Percentiles rank a stretch among this genome's conserved stretches.
Evolutionary conservation across 192 early-diverging fungal species (phyloP).

Genomic region (Coemansia sp.): DNA sequence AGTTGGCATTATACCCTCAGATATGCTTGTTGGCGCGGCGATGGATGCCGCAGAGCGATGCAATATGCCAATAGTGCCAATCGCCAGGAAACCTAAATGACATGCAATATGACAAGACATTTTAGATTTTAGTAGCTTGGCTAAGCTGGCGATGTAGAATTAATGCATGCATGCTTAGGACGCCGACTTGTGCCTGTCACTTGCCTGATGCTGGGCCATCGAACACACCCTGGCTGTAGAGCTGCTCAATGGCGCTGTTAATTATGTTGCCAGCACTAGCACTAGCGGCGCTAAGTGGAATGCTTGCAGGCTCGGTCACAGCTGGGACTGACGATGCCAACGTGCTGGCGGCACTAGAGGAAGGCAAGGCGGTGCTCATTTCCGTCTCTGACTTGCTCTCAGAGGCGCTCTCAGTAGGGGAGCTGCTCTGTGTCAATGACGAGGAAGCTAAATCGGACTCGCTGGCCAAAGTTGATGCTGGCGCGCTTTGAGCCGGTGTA

Average conservation of each 20-base stretch:
- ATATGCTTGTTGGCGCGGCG: not conserved
- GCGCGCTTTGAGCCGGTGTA: not conserved
- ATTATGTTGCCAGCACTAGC: slow-evolving; percentile 1
- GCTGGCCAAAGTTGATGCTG: not conserved
- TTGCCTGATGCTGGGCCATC: slow-evolving; percentile 11
- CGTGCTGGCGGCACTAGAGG: not conserved
- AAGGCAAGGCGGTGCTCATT: not conserved
- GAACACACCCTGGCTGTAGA: slow-evolving; percentile 5
- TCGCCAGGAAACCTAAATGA: not conserved
- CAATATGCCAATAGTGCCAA: not conserved
- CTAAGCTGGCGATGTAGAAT: not conserved
- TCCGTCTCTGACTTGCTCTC: not conserved
- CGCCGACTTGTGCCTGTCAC: not conserved
- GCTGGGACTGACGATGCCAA: slow-evolving; percentile 2
- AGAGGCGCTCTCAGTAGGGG: not conserved
- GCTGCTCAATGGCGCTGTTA: not conserved
- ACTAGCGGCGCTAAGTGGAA: slow-evolving; percentile 8
- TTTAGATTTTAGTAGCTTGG: not conserved
- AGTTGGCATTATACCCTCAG: not conserved
- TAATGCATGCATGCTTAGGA: not conserved
- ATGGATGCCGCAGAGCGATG: not conserved
- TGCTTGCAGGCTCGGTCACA: slow-evolving; percentile 10
- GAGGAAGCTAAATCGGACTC: not conserved
- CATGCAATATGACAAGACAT: not conserved
- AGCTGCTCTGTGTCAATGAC: not conserved